Base-by-base conservation (phyloP, 192 early-diverging fungal species). In the Umbelopsis sp. region DNA sequence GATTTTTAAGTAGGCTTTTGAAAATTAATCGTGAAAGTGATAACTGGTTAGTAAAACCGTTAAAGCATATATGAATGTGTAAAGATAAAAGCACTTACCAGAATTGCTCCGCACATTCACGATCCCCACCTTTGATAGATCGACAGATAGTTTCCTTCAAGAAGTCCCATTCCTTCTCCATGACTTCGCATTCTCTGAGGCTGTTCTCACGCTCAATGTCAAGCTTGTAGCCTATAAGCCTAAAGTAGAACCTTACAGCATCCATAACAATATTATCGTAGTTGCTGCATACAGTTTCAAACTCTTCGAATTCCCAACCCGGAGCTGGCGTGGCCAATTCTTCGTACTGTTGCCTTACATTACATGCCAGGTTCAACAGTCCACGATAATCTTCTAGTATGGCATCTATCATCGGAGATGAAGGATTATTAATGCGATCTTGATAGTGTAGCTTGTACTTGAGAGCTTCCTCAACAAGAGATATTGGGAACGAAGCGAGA, bases 81-180 rank as follows among this genome's bases (percentile, higher is more conserved):
- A 4, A 53, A 11, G 38, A 25, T 78, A 12, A 17, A 75, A 77
- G 47, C 80, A 79, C 72, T 79, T 85, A 84, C 84, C 93, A 95
- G 44, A 93, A 94, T 68, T 92, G 88, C 72, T 85, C 77, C 7
- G 92, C 92, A 53, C 89, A 85, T 72, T 93, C 91, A 34, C 84
- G 74, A 56, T 93, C 89, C 7, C 91, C 91, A 41, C 90, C 92
- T 32, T 92, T 88, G 59, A 94, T 90, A 34, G 84, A 74, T 20
- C 82, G 86, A 51, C 92, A 91, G 11, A 95, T 81, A 2, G 77
- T 78, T 14, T 82, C 82, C 41, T 85, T 85, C 65, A 94, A 68
- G 62, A 91, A 92, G n/a, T 90, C 84, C 93, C 94, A 96, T 74
- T 95, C 93, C 68, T 80, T 86, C 72, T 94, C 92, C 71, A 96